A percentile compares a stretch with the other conserved stretches of the same genome.
Conservation (phyloP, 345 rosid genomes). For the Acer negundo region DNA sequence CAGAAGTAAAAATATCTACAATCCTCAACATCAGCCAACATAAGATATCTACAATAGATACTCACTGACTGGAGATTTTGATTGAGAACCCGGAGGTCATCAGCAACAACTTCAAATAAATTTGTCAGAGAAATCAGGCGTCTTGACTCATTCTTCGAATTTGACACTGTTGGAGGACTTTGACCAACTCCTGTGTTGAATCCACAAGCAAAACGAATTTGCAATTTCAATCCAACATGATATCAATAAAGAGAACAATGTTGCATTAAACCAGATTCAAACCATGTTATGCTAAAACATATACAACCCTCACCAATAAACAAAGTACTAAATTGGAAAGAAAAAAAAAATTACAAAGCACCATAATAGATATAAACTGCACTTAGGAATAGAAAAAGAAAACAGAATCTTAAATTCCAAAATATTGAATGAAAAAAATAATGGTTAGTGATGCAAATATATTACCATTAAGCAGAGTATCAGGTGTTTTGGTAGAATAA, state of each 20-base stretch:
- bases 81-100: conserved; percentile 77
- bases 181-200: conserved; percentile 45
- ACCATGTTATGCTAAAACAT: neutral
- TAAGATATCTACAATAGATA: conserved; percentile 15
- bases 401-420: neutral
- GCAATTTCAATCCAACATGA: conserved; percentile 7
- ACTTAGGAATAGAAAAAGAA: neutral
- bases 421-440: neutral
- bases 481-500: conserved; percentile 64
- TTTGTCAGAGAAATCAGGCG: conserved; percentile 54
- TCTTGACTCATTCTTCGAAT: conserved; percentile 54
- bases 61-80: conserved; percentile 89
- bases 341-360: neutral
- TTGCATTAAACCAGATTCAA: neutral
- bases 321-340: neutral
- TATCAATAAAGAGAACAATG: neutral
- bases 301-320: neutral
- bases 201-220: conserved; percentile 20
- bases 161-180: conserved; percentile 48
- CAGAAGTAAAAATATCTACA: neutral
- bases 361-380: neutral
- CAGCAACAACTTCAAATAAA: conserved; percentile 80
- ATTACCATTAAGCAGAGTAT: conserved; percentile 57
- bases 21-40: neutral
- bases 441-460: neutral